Conservation (phyloP, 208 protist species). For the Strigomonas galati region DNA sequence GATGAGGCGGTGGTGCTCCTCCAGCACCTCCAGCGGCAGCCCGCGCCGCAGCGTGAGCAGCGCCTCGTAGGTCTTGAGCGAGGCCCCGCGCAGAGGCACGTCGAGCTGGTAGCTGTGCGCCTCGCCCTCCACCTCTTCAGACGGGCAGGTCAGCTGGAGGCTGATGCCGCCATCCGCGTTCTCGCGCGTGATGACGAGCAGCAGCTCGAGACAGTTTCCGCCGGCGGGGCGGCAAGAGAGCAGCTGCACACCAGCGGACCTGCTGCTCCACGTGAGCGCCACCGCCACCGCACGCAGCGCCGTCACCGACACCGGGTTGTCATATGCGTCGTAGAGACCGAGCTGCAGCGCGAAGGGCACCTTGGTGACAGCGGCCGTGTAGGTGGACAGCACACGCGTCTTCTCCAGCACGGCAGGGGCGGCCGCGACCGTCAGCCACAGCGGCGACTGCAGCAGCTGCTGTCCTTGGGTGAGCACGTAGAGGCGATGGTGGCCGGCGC, state of each 20-base stretch:
- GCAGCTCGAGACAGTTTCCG: conserved; percentile 15
- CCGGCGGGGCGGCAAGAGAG: neutral
- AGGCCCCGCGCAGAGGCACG: conserved; percentile 12
- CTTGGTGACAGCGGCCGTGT: conserved; percentile 50
- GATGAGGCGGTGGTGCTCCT: conserved; percentile 1
- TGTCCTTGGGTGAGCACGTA: conserved; percentile 59
- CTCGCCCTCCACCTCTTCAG: neutral
- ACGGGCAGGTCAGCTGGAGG: conserved; percentile 8
- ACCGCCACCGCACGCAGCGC: neutral
- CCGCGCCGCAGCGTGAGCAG: conserved; percentile 6
- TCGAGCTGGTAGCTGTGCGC: conserved; percentile 15
- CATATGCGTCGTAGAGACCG: conserved; percentile 35
- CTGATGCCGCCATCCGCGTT: conserved; percentile 11
- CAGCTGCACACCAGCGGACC: conserved; percentile 8
- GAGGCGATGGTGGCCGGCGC: conserved; percentile 42
- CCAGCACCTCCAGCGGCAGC: conserved; percentile 5
- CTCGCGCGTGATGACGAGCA: conserved; percentile 13
- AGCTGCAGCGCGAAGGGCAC: conserved; percentile 54
- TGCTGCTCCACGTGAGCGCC: neutral
- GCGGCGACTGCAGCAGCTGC: conserved; percentile 60
- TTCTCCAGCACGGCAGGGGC: conserved; percentile 25
- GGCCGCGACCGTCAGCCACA: conserved; percentile 44
- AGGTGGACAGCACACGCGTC: conserved; percentile 32
- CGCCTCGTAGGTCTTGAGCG: conserved; percentile 3
- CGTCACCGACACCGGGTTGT: conserved; percentile 29